Evolutionary conservation across 371 early-diverging fungal species (phyloP), one percentile per base, ranked within the genome.

Genomic region (Rhizopus delemar): DNA sequence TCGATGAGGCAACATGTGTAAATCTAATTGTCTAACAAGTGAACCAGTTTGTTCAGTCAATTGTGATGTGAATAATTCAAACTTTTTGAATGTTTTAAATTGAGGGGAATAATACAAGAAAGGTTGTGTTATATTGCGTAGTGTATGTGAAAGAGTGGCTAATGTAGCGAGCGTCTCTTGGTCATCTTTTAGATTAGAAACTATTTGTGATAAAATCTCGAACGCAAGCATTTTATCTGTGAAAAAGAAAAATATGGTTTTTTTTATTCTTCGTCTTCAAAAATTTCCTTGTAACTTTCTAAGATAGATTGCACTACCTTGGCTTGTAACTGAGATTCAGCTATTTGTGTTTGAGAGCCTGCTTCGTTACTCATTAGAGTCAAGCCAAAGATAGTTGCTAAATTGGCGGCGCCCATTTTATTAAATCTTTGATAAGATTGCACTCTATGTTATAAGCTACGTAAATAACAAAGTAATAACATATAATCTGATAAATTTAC

Each of bases 371-470:
- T 86, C 70, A 94, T 80, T 29, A 97, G 71, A 5, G 94, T 94
- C 9, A 96, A 91, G 1, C 95, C 97, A 78, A 91, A 92, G 15
- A 92, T 87, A 43, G 95, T 90, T 29, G 92, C 83, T 49, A 97
- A 66, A 66, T 95, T 95, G 15, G 82, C 77, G 9, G 83, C 78
- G 15, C 82, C 83, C 96, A 97, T 97, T 74, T 87, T 88, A 61
- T 94, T 96, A 12, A 83, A 79, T 6, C 69, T 70, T 50, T 91
- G 88, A 53, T 90, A 75, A 13, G 73, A 70, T 65, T 88, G 86
- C 31, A 95, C 87, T 43, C 91, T 90, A 70, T 31, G 28, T 22
- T 22, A 53, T 5, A 29, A 36, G 13, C 3, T 33, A 41, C 29
- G n/a, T 33, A 46, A 8, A 46, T n/a, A 22, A 32, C 9, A 31